A percentile compares a stretch with the other conserved stretches of the same genome.
Evolutionary conservation across 352 stramenopile genomes (phyloP).

Genomic region (Phytophthora constricta): DNA sequence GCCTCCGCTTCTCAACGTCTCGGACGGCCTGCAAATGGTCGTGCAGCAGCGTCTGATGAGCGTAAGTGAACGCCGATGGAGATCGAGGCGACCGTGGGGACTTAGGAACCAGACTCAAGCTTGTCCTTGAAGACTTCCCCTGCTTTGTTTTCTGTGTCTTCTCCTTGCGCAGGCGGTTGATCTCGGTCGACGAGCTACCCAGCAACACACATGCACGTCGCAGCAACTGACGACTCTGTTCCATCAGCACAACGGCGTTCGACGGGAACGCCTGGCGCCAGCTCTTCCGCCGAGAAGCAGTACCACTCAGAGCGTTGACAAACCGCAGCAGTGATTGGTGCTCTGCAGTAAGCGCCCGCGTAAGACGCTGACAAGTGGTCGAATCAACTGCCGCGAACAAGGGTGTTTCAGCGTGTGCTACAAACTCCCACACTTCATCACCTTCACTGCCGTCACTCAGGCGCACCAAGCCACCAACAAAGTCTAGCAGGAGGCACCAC

Average conservation of each 20-base stretch:
- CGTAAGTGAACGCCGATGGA: constrained; percentile 51
- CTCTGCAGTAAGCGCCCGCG: constrained; percentile 52
- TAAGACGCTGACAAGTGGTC: constrained; percentile 37
- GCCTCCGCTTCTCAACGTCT: constrained; percentile 40
- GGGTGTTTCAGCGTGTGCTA: constrained; percentile 54
- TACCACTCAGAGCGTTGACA: constrained; percentile 52
- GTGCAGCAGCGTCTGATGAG: constrained; percentile 66
- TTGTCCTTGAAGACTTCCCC: constrained; percentile 21
- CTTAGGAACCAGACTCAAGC: constrained; percentile 34
- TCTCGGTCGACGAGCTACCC: constrained; percentile 53
- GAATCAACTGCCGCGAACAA: constrained; percentile 48
- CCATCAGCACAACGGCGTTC: constrained; percentile 64
- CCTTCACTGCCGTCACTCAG: constrained; percentile 24
- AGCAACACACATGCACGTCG: constrained; percentile 63
- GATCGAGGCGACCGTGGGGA: constrained; percentile 41
- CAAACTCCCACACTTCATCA: constrained; percentile 61
- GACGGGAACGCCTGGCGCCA: constrained; percentile 67
- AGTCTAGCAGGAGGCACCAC: constrained; percentile 66
- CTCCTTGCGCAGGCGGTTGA: constrained; percentile 32
- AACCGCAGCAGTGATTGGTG: constrained; percentile 54
- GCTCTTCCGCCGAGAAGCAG: constrained; percentile 34
- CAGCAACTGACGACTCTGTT: constrained; percentile 64
- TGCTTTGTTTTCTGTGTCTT: constrained; percentile 38
- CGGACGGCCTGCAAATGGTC: constrained; percentile 57
- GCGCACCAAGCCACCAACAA: constrained; percentile 49